Conservation (phyloP, 441 rosid species). For the Populus hybrid region DNA sequence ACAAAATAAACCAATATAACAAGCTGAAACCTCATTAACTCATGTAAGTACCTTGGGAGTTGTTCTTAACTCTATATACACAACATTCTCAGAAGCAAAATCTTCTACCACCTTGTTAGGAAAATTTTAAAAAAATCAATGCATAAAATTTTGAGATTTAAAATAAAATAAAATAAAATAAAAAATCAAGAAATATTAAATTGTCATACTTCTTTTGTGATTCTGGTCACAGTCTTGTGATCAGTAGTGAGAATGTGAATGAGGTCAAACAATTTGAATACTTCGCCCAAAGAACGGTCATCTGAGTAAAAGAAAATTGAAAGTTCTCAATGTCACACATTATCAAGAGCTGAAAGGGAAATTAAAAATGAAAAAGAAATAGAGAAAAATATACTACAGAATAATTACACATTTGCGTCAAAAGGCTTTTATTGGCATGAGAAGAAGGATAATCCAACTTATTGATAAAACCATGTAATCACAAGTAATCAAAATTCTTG, state of each 20-base stretch:
- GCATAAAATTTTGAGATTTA: neutral
- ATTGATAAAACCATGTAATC: neutral
- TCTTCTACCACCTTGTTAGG: slow-evolving; percentile 74
- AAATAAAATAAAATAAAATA: neutral
- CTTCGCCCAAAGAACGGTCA: slow-evolving; percentile 76
- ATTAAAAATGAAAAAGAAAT: neutral
- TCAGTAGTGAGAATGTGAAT: slow-evolving; percentile 88
- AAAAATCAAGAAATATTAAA: neutral
- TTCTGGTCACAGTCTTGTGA: slow-evolving; percentile 77
- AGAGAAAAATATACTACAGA: neutral
- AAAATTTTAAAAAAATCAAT: slow-evolving; percentile 9
- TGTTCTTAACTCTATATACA: slow-evolving; percentile 87
- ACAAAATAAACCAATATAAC: slow-evolving; percentile 6
- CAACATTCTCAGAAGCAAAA: slow-evolving; percentile 63
- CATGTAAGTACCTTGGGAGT: slow-evolving; percentile 76
- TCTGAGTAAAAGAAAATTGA: slow-evolving; percentile 35
- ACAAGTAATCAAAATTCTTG: neutral
- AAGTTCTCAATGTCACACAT: slow-evolving; percentile 7
- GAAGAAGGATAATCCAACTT: neutral
- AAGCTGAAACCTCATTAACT: neutral
- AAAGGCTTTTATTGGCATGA: neutral
- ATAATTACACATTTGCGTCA: neutral
- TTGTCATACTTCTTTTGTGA: slow-evolving; percentile 73
- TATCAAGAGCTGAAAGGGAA: neutral
- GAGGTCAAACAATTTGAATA: slow-evolving; percentile 90